Evolutionary conservation across 805 yeast genomes (phyloP).

Genomic region (Lipomyces japonicus): DNA sequence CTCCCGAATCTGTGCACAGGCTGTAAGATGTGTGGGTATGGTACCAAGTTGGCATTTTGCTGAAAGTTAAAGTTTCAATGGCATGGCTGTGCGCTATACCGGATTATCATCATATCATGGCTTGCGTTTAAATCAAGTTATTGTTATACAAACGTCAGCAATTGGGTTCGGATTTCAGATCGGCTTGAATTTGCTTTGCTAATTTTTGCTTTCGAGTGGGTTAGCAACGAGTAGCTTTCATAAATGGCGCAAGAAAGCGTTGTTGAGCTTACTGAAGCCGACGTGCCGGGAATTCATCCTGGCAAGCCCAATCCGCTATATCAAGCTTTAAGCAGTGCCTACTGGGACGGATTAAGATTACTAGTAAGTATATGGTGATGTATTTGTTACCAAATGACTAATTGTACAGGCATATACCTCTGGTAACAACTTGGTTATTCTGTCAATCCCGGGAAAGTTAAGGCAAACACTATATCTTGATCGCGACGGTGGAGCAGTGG

Average conservation of each 20-base stretch:
- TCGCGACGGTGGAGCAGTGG: slow-evolving; percentile 61
- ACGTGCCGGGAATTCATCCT: slow-evolving; percentile 58
- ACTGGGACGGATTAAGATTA: slow-evolving; percentile 64
- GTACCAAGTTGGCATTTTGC: no score
- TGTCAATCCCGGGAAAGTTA: slow-evolving; percentile 50
- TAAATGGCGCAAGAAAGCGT: not conserved
- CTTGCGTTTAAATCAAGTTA: no score
- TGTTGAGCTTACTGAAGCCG: slow-evolving; percentile 43
- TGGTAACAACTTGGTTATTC: slow-evolving; percentile 76
- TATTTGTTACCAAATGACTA: not conserved
- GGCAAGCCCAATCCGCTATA: slow-evolving; percentile 70
- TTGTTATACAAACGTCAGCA: not conserved
- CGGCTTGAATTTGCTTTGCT: no score
- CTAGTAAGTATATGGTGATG: slow-evolving; percentile 37
- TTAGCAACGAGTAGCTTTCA: not conserved
- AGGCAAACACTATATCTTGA: slow-evolving; percentile 76
- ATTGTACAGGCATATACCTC: slow-evolving; percentile 61
- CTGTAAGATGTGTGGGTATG: no score
- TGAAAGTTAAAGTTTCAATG: no score
- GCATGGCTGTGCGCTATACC: no score
- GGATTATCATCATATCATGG: no score
- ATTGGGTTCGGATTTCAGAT: not conserved
- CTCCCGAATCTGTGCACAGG: no score
- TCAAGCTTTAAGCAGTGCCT: slow-evolving; percentile 54
- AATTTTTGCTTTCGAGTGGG: no score